phyloP scores from a whole-genome alignment of 148 eudicot species.

The Linanthus parryae region DNA sequence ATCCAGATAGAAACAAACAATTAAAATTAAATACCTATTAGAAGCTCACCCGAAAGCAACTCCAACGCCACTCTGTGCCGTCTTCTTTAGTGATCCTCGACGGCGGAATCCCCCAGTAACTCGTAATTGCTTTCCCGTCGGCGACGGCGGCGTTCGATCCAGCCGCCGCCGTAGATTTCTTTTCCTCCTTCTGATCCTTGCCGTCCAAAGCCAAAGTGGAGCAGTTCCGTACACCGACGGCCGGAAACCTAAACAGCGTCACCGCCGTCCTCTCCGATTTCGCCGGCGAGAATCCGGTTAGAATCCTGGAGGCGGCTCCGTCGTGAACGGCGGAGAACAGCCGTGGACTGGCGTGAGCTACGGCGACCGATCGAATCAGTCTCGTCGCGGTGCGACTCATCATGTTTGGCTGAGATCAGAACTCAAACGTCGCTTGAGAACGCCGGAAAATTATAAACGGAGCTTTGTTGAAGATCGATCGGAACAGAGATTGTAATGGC shows the following conservation, averaged over 20 bases:
- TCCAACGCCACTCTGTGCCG: slow-evolving; percentile 82
- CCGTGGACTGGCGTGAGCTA: slow-evolving; percentile 22
- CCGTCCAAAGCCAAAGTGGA: slow-evolving; percentile 27
- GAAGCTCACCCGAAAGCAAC: slow-evolving; percentile 61
- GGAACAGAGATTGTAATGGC: no score
- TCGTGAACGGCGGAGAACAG: slow-evolving; percentile 33
- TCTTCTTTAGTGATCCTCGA: slow-evolving; percentile 50
- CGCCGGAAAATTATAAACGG: no score
- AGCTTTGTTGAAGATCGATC: no score
- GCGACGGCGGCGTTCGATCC: slow-evolving; percentile 7
- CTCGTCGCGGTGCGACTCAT: slow-evolving; percentile 52
- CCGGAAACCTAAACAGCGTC: slow-evolving; percentile 25
- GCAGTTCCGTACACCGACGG: slow-evolving; percentile 17
- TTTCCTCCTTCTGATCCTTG: slow-evolving; percentile 11
- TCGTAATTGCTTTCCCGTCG: slow-evolving; percentile 18
- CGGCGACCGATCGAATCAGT: slow-evolving; percentile 31
- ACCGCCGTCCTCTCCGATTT: slow-evolving; percentile 16
- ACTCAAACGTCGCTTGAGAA: no score
- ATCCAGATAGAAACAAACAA: no score
- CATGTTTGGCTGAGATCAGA: no score
- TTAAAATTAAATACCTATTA: not conserved
- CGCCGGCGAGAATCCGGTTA: slow-evolving; percentile 10
- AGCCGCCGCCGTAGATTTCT: slow-evolving; percentile 14
- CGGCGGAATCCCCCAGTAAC: slow-evolving; percentile 57
- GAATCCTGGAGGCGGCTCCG: slow-evolving; percentile 5